phyloP scores from a whole-genome alignment of 2,329 filamentous ascomycete genomes.

The Fusarium armeniacum region DNA sequence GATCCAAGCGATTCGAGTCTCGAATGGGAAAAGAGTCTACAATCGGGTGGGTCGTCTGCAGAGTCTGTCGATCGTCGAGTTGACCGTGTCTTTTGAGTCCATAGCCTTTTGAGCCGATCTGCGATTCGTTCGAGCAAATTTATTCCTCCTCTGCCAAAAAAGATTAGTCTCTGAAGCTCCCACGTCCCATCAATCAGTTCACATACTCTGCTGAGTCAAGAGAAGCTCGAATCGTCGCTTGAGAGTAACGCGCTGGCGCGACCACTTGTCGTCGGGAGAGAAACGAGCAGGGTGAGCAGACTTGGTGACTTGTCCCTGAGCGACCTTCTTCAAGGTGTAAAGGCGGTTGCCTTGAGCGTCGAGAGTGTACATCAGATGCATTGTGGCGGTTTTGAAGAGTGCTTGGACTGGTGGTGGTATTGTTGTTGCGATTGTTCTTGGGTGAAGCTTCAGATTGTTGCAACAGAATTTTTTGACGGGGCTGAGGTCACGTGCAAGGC shows the following conservation, averaged over 20 bases:
- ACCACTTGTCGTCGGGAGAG: constrained; percentile 99
- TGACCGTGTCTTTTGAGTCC: background rate
- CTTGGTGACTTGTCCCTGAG: constrained; percentile 88
- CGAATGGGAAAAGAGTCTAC: background rate
- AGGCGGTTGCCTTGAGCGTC: constrained; percentile 85
- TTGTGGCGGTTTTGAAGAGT: constrained; percentile 49
- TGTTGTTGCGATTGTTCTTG: constrained; percentile 18
- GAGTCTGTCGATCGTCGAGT: background rate
- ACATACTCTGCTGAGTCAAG: constrained; percentile 79
- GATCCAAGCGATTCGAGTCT: background rate
- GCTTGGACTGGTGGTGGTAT: constrained; percentile 7
- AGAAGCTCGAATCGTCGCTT: constrained; percentile 94
- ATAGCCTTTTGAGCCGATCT: background rate
- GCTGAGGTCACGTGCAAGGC: constrained; percentile 43
- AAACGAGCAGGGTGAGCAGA: constrained; percentile 96
- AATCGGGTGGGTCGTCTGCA: background rate
- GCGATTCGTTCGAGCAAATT: background rate
- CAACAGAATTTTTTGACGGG: constrained; percentile 38
- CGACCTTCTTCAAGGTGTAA: constrained; percentile 96
- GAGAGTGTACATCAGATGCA: constrained; percentile 86
- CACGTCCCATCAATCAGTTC: background rate
- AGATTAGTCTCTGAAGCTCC: constrained; percentile 8
- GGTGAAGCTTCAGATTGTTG: constrained; percentile 27
- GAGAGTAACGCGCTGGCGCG: constrained; percentile 92
- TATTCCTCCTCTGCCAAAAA: constrained; percentile 44